Evolutionary conservation across 164 flowering plant genomes (phyloP).

Genomic region (Cinnamomum chago): DNA sequence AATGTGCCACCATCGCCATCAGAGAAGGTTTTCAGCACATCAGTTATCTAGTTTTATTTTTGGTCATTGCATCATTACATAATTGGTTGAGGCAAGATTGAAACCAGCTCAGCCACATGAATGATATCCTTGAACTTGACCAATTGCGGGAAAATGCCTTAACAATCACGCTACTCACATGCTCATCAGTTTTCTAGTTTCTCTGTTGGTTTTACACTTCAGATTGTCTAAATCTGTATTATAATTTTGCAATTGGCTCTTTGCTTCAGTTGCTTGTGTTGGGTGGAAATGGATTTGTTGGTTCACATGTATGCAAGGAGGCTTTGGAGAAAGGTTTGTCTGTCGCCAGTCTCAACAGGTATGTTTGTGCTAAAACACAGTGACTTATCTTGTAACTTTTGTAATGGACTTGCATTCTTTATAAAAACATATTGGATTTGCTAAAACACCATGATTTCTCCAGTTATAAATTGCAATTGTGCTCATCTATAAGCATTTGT

Average conservation of each 20-base stretch:
- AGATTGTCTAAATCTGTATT: background rate
- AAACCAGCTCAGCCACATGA: too few species aligned
- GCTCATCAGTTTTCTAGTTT: background rate
- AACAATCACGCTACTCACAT: too few species aligned
- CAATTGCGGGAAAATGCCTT: too few species aligned
- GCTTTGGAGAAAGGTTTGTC: constrained; percentile 69
- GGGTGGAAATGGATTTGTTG: constrained; percentile 98
- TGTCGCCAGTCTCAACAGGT: constrained; percentile 95
- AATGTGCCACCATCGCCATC: constrained; percentile 74
- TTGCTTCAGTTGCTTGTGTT: constrained; percentile 70
- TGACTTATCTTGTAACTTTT: background rate
- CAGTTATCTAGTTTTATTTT: background rate
- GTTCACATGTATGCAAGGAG: constrained; percentile 85
- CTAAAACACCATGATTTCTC: too few species aligned
- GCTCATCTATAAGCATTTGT: too few species aligned
- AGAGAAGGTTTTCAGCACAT: constrained; percentile 54
- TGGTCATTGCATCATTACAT: background rate
- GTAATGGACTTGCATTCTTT: background rate
- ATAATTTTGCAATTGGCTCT: background rate
- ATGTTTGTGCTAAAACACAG: constrained; percentile 5
- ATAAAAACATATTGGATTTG: too few species aligned
- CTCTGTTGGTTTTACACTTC: background rate
- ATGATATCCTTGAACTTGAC: too few species aligned
- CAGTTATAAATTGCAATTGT: too few species aligned
- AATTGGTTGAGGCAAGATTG: too few species aligned